Percentiles rank a stretch among this genome's conserved stretches.
Conservation (phyloP, 768 basidiomycete genomes). For the Rubroboletus satanas region DNA sequence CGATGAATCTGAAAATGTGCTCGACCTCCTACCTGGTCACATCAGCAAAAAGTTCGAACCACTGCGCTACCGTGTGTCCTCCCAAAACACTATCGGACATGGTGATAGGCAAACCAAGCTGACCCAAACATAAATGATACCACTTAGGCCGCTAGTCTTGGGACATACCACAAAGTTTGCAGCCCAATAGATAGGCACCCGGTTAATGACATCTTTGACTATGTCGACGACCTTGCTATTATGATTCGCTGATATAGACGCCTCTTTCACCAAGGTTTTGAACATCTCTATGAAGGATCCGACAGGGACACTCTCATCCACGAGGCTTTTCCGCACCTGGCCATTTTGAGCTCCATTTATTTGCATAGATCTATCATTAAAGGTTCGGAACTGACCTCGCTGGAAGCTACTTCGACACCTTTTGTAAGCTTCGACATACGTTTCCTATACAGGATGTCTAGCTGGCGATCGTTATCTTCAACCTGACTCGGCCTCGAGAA, state of each 20-base stretch:
- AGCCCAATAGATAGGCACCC: conserved; percentile 59
- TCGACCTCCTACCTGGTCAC: conserved; percentile 33
- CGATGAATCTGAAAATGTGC: neutral
- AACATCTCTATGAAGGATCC: conserved; percentile 11
- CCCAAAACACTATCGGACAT: conserved; percentile 37
- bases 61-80: conserved; percentile 37
- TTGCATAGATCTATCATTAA: neutral
- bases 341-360: neutral
- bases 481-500: conserved; percentile 49
- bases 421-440: conserved; percentile 19
- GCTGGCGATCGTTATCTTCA: neutral
- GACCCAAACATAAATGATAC: neutral
- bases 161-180: conserved; percentile 50
- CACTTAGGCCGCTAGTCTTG: neutral
- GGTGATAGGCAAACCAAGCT: conserved; percentile 32
- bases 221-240: conserved; percentile 47
- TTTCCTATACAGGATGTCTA: conserved; percentile 6
- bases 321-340: conserved; percentile 15
- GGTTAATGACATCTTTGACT: conserved; percentile 63
- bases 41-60: conserved; percentile 48
- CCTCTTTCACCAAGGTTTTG: conserved; percentile 6
- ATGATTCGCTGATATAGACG: conserved; percentile 3
- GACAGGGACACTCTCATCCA: conserved; percentile 9
- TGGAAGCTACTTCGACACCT: neutral
- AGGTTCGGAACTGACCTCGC: conserved; percentile 11